Base-by-base conservation (phyloP, 2,329 filamentous ascomycete genomes). In the Beauveria australis region DNA sequence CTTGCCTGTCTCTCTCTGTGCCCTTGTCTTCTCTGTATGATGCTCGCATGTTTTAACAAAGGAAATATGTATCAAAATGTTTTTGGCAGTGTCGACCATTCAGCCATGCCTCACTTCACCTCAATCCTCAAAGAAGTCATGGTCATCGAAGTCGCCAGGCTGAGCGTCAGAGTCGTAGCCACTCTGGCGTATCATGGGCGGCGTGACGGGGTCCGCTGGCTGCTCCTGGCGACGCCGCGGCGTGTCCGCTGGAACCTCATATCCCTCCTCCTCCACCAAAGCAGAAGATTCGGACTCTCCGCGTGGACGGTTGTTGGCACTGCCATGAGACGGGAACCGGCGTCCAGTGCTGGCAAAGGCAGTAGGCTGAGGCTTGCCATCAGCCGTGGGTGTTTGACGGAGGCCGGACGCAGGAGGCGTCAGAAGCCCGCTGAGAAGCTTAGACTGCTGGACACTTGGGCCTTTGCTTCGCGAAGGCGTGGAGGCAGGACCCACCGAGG, bases 321-420 rank as follows among this genome's bases (percentile, higher is more conserved):
- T 68, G 56, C 68, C 69, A 56, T 82, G 79, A 14, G 78, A 74
- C 7, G 81, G 81, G 66, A 80, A 82, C 24, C 84, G 79, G 33
- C 83, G 81, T 22, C 84, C 83, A 0, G 83, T 87, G 64, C 74
- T 82, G 14, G 79, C 76, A 66, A 87, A 87, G 1, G 85, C 84
- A 0, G 84, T 86, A 3, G 84, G 82, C 64, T 86, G 84, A 24
- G 72, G 67, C 61, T 72, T 71, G 59, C 64, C 69, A 41, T 74
- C 72, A 28, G 68, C 67, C 3, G 79, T 75, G 0, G 85, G 81
- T 3, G 81, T 84, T 65, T 85, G 85, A 48, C 89, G 87, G 53
- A 88, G 73, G 59, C 85, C 84, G 4, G 89, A 92, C 33, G 88
- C 85, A 5, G 92, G 93, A n/a, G 93, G 92, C 1, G 93, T 97